Evolutionary conservation across 2,329 filamentous ascomycete genomes (phyloP).

Genomic region (Balansia obtecta): DNA sequence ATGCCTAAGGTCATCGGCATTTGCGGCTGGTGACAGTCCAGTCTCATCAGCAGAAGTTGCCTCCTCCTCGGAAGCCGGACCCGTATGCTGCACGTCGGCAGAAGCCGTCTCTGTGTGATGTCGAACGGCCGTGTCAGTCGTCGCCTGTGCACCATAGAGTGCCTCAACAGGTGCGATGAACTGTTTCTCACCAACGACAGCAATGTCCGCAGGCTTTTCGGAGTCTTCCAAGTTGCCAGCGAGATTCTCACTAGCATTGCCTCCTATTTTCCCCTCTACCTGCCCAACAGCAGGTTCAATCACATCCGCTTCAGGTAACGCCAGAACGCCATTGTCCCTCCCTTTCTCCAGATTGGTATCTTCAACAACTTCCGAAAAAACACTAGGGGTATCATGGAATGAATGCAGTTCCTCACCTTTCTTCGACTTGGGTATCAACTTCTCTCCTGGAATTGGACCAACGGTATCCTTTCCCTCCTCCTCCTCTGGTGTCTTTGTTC

Average conservation of each 20-base stretch:
- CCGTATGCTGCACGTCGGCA: neutral
- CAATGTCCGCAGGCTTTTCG: neutral
- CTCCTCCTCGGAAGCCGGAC: neutral
- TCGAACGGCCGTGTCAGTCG: neutral
- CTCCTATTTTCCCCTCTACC: neutral
- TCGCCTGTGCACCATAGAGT: neutral
- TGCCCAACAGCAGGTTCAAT: neutral
- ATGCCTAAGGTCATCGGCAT: neutral
- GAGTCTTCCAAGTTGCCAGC: neutral
- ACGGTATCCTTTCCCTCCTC: constrained; percentile 28
- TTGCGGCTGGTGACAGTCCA: neutral
- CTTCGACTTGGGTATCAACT: constrained; percentile 17
- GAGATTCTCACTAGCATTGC: neutral
- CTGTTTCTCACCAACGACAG: neutral
- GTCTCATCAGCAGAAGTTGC: neutral
- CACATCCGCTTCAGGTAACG: neutral
- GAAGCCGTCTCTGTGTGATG: too few relatives aligned
- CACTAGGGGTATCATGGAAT: constrained; percentile 26
- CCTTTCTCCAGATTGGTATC: constrained; percentile 15
- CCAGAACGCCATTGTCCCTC: constrained; percentile 8
- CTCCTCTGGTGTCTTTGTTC: constrained; percentile 16
- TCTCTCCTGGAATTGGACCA: constrained; percentile 24
- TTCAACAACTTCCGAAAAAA: constrained; percentile 20
- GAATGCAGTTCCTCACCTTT: constrained; percentile 32
- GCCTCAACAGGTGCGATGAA: neutral